Evolutionary conservation across 2,329 filamentous ascomycete genomes (phyloP).

Genomic region (Talaromyces sp.): DNA sequence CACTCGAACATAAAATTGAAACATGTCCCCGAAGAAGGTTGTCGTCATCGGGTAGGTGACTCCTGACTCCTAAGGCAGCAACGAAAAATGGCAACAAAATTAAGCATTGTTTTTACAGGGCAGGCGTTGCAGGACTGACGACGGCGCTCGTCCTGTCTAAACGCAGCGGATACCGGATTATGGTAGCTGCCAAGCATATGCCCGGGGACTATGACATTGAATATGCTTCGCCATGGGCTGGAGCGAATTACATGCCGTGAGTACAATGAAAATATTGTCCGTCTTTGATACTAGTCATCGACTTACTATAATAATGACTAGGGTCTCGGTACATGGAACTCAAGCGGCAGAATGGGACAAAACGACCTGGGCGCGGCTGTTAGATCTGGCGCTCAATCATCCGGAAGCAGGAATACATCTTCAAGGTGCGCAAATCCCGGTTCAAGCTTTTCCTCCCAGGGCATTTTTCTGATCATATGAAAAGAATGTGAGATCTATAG

Average conservation of each 20-base stretch:
- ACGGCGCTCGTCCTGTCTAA: slow-evolving; percentile 58
- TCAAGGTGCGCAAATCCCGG: no score
- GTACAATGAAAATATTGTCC: slow-evolving; percentile 31
- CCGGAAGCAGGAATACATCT: slow-evolving; percentile 79
- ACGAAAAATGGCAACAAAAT: no score
- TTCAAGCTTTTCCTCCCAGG: no score
- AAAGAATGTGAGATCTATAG: slow-evolving; percentile 53
- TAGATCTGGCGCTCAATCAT: slow-evolving; percentile 55
- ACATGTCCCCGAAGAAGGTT: no score
- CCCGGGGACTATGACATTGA: slow-evolving; percentile 88
- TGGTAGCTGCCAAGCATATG: slow-evolving; percentile 80
- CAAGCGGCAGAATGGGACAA: slow-evolving; percentile 52
- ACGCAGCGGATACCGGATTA: slow-evolving; percentile 54
- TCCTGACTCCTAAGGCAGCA: no score
- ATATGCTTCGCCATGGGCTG: slow-evolving; percentile 86
- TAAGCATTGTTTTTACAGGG: no score
- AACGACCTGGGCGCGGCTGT: slow-evolving; percentile 59
- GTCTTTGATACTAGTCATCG: no score
- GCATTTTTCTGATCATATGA: no score
- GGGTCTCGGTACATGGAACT: no score
- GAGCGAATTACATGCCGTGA: slow-evolving; percentile 71
- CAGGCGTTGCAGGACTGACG: slow-evolving; percentile 61
- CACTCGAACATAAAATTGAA: no score
- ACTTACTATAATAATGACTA: no score
- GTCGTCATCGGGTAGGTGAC: no score